These are phyloP conservation scores for Fusarium redolens DNA, from an alignment of 2,329 filamentous ascomycete genomes.

Conservation along the genomic window DNA sequence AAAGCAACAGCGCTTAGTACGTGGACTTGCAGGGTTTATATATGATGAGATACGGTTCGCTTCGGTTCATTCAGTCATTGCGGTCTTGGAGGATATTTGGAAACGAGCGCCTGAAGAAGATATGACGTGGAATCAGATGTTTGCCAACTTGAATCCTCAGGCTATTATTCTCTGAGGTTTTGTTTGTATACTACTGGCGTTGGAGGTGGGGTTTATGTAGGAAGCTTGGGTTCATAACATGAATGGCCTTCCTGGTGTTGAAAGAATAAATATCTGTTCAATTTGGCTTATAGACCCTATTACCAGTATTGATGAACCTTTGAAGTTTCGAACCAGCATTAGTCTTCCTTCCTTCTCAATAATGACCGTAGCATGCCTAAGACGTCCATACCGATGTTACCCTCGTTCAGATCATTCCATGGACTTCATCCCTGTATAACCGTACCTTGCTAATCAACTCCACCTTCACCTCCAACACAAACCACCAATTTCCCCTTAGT, in stretches of 20 bases:
- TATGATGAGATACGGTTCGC: conserved; percentile 50
- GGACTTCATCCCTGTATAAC: too few relatives aligned
- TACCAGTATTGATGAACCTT: rapidly evolving
- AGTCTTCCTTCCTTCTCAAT: rapidly evolving
- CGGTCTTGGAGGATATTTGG: conserved; percentile 41
- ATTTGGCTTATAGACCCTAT: not conserved
- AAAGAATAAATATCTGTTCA: not conserved
- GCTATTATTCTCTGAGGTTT: conserved; percentile 38
- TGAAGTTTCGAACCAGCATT: rapidly evolving
- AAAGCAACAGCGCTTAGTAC: conserved; percentile 43
- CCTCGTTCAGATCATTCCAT: too few relatives aligned
- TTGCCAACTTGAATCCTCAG: conserved; percentile 37
- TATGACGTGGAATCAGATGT: conserved; percentile 42
- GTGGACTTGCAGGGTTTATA: conserved; percentile 36
- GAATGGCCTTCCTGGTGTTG: not conserved
- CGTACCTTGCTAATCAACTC: not conserved
- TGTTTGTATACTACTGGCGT: not conserved
- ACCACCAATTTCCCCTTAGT: conserved; percentile 29
- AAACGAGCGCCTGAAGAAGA: not conserved
- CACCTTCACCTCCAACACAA: not conserved
- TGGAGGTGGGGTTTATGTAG: rapidly evolving
- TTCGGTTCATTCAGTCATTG: conserved; percentile 52
- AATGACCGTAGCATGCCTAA: rapidly evolving
- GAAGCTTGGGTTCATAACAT: too few relatives aligned
- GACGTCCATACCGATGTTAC: rapidly evolving